These are phyloP conservation scores for Diaporthe australafricana DNA, from an alignment of 2,329 filamentous ascomycete genomes.

Conservation along the genomic window DNA sequence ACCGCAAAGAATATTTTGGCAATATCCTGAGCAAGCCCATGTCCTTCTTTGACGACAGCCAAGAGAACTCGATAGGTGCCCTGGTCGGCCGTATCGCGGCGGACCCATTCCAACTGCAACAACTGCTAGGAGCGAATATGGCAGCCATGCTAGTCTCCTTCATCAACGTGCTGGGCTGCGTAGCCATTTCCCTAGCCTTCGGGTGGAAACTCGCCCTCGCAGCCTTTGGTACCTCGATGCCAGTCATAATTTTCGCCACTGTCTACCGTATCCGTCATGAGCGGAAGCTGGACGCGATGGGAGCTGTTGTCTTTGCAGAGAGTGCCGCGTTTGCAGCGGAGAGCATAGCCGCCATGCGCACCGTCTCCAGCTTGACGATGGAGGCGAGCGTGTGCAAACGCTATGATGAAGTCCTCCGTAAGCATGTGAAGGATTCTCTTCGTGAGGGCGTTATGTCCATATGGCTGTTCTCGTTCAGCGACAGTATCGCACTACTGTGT, in stretches of 20 bases:
- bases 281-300: conserved; percentile 67
- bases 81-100: conserved; percentile 66
- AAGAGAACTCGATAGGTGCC: conserved; percentile 60
- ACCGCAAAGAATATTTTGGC: conserved; percentile 68
- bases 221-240: conserved; percentile 49
- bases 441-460: conserved; percentile 37
- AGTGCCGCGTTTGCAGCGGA: conserved; percentile 74
- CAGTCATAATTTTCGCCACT: conserved; percentile 49
- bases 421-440: conserved; percentile 41
- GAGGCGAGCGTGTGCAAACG: conserved; percentile 65
- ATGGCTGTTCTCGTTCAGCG: conserved; percentile 18
- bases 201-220: conserved; percentile 83
- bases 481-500: background rate
- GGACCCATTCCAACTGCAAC: conserved; percentile 68
- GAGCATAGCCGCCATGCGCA: conserved; percentile 72
- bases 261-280: conserved; percentile 62
- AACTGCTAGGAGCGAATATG: conserved; percentile 59
- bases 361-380: conserved; percentile 70
- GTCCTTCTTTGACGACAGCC: conserved; percentile 67
- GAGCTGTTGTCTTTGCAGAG: conserved; percentile 67
- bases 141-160: conserved; percentile 71
- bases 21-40: conserved; percentile 69
- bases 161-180: conserved; percentile 61
- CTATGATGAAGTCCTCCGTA: conserved; percentile 49
- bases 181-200: conserved; percentile 76